phyloP scores from a whole-genome alignment of 768 basidiomycete species.

The Rhodotorula kratochvilovae region DNA sequence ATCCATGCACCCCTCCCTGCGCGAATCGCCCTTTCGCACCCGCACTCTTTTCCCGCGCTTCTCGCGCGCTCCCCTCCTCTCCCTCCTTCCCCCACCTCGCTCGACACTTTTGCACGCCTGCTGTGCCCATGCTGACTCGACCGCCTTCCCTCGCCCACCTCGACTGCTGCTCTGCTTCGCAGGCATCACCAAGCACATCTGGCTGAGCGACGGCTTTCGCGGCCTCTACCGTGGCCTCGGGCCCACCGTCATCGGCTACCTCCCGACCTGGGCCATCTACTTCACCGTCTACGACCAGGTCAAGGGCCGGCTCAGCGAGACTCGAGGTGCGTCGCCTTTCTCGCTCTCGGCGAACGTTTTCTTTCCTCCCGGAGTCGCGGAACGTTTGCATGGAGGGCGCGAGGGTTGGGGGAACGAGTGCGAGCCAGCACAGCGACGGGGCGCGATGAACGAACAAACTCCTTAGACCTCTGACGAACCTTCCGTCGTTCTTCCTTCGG shows the following conservation, averaged over 20 bases:
- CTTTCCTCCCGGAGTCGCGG: neutral
- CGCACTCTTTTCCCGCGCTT: neutral
- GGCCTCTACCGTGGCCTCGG: constrained; percentile 96
- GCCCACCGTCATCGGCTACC: constrained; percentile 90
- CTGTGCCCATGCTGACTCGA: neutral
- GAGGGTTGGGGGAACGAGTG: neutral
- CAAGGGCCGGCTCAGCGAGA: constrained; percentile 55
- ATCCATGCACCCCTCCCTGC: neutral
- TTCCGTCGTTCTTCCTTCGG: constrained; percentile 14
- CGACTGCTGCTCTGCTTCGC: neutral
- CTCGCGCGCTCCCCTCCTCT: neutral
- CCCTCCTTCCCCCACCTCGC: constrained; percentile 3
- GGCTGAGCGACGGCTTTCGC: constrained; percentile 66
- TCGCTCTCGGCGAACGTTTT: constrained; percentile 53
- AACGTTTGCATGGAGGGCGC: too few species aligned
- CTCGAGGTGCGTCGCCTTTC: constrained; percentile 33
- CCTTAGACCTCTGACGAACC: constrained; percentile 44
- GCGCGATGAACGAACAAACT: constrained; percentile 31
- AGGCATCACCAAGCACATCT: constrained; percentile 60
- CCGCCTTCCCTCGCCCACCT: neutral
- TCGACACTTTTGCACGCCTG: neutral
- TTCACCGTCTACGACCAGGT: constrained; percentile 96
- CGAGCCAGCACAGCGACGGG: constrained; percentile 1
- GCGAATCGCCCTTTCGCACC: neutral
- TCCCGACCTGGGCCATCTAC: constrained; percentile 99